These are phyloP conservation scores for Hymenotorrendiella dingleyae DNA, from an alignment of 2,329 filamentous ascomycete genomes.

Conservation along the genomic window DNA sequence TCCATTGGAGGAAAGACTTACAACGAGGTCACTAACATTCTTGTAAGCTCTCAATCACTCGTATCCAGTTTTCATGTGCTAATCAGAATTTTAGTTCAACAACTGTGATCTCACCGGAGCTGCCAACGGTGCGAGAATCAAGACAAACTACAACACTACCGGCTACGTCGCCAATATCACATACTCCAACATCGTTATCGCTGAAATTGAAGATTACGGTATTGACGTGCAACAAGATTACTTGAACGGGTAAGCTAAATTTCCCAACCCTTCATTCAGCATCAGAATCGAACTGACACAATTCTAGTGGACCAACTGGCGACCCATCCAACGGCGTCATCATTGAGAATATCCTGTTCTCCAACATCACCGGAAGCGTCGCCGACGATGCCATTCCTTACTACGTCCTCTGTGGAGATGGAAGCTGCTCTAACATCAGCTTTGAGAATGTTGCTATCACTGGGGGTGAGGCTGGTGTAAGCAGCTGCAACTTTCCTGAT, in stretches of 20 bases:
- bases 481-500: neutral
- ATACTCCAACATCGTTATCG: constrained; percentile 40
- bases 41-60: constrained; percentile 2
- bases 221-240: constrained; percentile 52
- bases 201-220: constrained; percentile 39
- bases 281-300: no score
- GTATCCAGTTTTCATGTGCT: neutral
- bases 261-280: no score
- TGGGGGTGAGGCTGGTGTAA: neutral
- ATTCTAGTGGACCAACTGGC: constrained; percentile 41
- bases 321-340: constrained; percentile 40
- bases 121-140: constrained; percentile 32
- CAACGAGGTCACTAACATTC: constrained; percentile 9
- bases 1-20: constrained; percentile 5
- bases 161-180: constrained; percentile 34
- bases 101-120: constrained; percentile 23
- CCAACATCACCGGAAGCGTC: constrained; percentile 30
- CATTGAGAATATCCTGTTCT: constrained; percentile 35
- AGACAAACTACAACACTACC: constrained; percentile 32
- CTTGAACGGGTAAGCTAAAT: no score
- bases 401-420: constrained; percentile 44
- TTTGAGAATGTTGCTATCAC: neutral
- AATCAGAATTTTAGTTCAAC: constrained; percentile 12
- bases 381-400: constrained; percentile 32
- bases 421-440: neutral